phyloP scores from a whole-genome alignment of 768 basidiomycete species.

The Russula emetica region DNA sequence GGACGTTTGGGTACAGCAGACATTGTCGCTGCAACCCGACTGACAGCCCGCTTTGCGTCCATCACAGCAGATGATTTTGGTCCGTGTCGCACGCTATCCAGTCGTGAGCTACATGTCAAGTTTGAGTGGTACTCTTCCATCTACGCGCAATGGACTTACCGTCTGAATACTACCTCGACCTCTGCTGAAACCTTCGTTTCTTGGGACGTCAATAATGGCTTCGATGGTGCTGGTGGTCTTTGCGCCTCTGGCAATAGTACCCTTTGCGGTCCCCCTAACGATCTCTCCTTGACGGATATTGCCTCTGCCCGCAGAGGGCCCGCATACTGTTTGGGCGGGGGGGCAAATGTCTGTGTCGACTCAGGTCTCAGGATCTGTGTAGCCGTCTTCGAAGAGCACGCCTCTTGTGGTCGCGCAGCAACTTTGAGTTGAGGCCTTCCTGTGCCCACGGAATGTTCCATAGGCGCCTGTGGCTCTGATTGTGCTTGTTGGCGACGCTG shows the following conservation, averaged over 20 bases:
- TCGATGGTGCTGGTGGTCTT: neutral
- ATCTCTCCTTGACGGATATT: conserved; percentile 19
- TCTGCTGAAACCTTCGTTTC: neutral
- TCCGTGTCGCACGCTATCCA: conserved; percentile 23
- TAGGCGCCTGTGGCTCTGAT: neutral
- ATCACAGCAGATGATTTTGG: conserved; percentile 12
- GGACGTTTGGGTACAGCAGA: neutral
- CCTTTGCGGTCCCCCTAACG: conserved; percentile 20
- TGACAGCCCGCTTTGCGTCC: conserved; percentile 16
- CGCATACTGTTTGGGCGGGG: neutral
- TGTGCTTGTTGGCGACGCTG: conserved; percentile 5
- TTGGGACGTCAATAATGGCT: neutral
- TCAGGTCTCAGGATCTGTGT: conserved; percentile 21
- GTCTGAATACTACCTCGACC: neutral
- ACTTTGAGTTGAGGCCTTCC: neutral
- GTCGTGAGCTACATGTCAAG: conserved; percentile 5
- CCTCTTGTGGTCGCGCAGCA: conserved; percentile 2
- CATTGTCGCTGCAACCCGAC: neutral
- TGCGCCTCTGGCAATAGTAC: conserved; percentile 17
- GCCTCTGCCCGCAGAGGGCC: conserved; percentile 13
- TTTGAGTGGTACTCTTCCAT: neutral
- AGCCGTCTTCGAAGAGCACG: conserved; percentile 5
- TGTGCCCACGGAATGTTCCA: neutral
- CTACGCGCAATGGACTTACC: conserved; percentile 7
- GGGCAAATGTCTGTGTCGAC: neutral